Conservation (phyloP, 2,329 filamentous ascomycete species). For the Alternaria brassicae region DNA sequence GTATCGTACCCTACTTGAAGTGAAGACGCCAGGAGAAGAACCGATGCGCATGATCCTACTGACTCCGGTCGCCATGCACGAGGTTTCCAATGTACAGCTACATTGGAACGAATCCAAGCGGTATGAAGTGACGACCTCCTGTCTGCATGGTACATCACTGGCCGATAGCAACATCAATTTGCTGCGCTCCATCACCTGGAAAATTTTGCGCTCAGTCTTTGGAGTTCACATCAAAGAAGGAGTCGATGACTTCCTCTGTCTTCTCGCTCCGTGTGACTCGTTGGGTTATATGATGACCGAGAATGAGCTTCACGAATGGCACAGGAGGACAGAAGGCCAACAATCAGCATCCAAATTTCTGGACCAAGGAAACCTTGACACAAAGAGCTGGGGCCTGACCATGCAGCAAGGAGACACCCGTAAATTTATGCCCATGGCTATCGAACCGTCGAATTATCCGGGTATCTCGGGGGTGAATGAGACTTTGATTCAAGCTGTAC, state of each 20-base stretch:
- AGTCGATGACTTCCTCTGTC: conserved; percentile 39
- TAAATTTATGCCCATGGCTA: conserved; percentile 28
- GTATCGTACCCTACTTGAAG: conserved; percentile 28
- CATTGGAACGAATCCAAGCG: conserved; percentile 42
- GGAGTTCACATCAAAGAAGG: conserved; percentile 28
- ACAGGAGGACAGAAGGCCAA: conserved; percentile 17
- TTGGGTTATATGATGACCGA: conserved; percentile 9
- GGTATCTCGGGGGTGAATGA: neutral
- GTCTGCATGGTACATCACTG: conserved; percentile 16
- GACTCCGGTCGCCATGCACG: conserved; percentile 29
- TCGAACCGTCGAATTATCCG: neutral
- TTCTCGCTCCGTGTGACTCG: conserved; percentile 36
- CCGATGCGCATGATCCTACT: conserved; percentile 33
- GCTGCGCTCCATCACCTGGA: conserved; percentile 35
- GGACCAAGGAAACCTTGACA: neutral
- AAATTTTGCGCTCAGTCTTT: conserved; percentile 35
- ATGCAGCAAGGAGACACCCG: conserved; percentile 27
- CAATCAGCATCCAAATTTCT: conserved; percentile 25
- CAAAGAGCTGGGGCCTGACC: conserved; percentile 35
- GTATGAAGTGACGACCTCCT: conserved; percentile 28
- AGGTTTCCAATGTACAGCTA: conserved; percentile 28
- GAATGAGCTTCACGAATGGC: conserved; percentile 26
- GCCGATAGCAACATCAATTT: conserved; percentile 22
- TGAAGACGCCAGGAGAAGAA: conserved; percentile 18
- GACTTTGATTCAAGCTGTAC: conserved; percentile 24